Base-by-base conservation (phyloP, 768 basidiomycete species). In the Psilocybe cubensis region DNA sequence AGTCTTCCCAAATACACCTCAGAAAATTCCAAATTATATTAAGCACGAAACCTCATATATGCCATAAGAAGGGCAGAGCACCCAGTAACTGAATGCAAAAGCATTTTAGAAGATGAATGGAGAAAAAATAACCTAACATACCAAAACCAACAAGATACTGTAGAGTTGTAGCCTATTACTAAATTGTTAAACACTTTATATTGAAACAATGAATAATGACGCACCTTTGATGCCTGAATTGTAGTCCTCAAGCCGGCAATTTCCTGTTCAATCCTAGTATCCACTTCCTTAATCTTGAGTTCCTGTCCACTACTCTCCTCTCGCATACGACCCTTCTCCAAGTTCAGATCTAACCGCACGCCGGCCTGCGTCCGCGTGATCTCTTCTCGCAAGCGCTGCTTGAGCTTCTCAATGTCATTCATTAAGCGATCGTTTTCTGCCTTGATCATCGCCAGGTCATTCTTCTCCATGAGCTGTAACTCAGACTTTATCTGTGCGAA, bases 401-500 rank as follows among this genome's bases (percentile, higher is more conserved):
- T 97, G 41, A 99, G 81, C 75, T 94, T 94, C 78, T 97, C 94
- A 56, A 98, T 87, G 68, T 98, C 97, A 23, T 84, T 79, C 56
- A 91, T 79, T 28, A 99, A 80, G n/a, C 96, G 84, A 70, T 98
- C 97, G 65, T 92, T 98, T 80, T 98, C 96, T 20, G 93, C 89
- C 74, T 95, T 96, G 75, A 98, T 87, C 83, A 92, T 89, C 23
- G 94, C 87, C 29, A 97, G 81, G 68, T 99, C 96, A 63, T 98
- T 97, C 83, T 94, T 95, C 79, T 96, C 95, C 81, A 92, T 93
- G 33, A 98, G 78, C 73, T 98, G 92, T 25, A 99, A 82, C 72
- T 97, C 96, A 20, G 94, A 96, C 77, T 97, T 97, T 61, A 96
- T 87, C 71, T 94, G 92, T 3, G 95, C 92, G 72, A 98, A 97